Base-by-base conservation (phyloP, 2,329 filamentous ascomycete genomes). In the Cercospora citrullina region DNA sequence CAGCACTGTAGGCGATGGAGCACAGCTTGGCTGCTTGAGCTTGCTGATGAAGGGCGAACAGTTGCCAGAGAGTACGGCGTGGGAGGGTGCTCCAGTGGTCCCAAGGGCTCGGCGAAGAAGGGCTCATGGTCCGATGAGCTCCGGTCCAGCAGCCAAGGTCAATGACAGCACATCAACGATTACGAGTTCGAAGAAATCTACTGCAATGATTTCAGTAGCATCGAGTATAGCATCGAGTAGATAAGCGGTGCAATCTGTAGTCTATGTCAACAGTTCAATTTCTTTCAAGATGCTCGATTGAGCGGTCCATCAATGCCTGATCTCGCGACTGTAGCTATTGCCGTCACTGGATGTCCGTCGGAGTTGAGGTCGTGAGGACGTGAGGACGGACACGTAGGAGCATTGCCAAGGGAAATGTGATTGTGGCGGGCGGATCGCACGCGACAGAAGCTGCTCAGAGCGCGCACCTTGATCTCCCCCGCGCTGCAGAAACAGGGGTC, bases 21-120 rank as follows among this genome's bases (percentile, higher is more conserved):
- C 70, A 5, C 71, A 72, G 45, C 63, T 74, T 28, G 73, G 73
- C 7, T 68, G 69, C 55, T 45, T 74, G 8, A 71, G 66, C 4
- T 61, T 74, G 26, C 63, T 74, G 30, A 73, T 74, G 72, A 73
- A 74, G 39, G 72, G 72, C 3, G 72, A 73, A 60, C 59, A 57
- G 10, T 58, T 73, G 51, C 71, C 72, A 2, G 68, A 69, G 45
- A 36, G 28, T 8, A 72, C 72, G 5, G 70, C 70, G 1, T 73
- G 71, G 72, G 71, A 73, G 51, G 71, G 72, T 1, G 67, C 70
- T 4, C 71, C 72, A 2, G 72, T 72, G 1, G 61, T 55, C 1
- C 71, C 69, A 21, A 62, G 72, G 30, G 66, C n/a, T 42, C 63
- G 65, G 53, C 58, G 66, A 21, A 33, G 61, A 60, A 33, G 26